Base-by-base conservation (phyloP, 2,329 filamentous ascomycete species). In the Bipolaris gigantea region DNA sequence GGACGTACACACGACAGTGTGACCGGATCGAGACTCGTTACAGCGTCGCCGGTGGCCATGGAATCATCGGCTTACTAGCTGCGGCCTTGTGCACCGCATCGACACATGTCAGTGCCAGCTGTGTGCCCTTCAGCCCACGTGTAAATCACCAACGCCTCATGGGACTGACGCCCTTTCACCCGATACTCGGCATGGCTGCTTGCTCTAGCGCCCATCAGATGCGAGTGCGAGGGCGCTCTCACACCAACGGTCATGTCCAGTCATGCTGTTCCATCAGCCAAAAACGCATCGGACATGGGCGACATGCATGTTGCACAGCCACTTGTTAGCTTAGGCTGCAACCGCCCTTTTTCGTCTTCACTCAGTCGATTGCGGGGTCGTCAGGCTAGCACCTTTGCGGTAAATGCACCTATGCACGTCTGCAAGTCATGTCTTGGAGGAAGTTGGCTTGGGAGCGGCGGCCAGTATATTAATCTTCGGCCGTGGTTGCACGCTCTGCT, bases 311-410 rank as follows among this genome's bases (percentile, higher is more conserved):
- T 21, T 4, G 25, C 46, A 48, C 36, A 40, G 46, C 36, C 46
- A 41, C 46, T 34, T 33, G 4, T 48, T 48, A 40, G 46, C 46
- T 19, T 19, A 48, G 46, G 46, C 46, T 48, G 36, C 46, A 36
- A 48, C 19, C 46, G 46, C 46, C 46, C 46, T 48, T 48, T 48
- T 48, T 41, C 16, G 18, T 11, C 4, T 19, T 19, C 27, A 16
- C 27, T 15, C 16, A 18, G 11, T 7, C n/a, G 0, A 18, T 34
- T 23, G 42, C n/a, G 42, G 19, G 42, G 42, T 33, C 34, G 8
- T 5, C 11, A n/a, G 4, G n/a, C 38, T 25, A 44, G 23, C 16
- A 18, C 30, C 13, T 11, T 34, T 11, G 9, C 1, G n/a, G 25
- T 16, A 4, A n/a, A 7, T 34, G 32, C 19, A 35, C 15, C 9